Evolutionary conservation across 176 grass and related monocot genomes (phyloP).

Genomic region (Miscanthus lutarioriparius): DNA sequence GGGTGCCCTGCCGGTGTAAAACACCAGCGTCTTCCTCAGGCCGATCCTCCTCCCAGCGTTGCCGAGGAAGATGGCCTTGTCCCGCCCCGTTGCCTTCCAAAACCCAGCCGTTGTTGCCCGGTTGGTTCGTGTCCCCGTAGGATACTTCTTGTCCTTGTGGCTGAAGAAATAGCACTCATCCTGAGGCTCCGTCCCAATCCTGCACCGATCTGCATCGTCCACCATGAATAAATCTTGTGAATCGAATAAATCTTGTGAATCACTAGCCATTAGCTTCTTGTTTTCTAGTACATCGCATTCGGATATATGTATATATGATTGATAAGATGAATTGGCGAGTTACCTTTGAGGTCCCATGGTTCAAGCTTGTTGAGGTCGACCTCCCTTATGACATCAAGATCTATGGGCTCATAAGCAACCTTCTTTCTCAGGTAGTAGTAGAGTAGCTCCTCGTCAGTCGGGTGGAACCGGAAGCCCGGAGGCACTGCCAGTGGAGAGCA

Average conservation of each 20-base stretch:
- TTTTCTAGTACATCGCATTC: not conserved
- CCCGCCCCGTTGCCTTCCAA: slow-evolving; percentile 75
- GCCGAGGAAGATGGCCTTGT: slow-evolving; percentile 66
- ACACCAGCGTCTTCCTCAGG: slow-evolving; percentile 85
- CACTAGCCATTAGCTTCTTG: not conserved
- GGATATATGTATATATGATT: not conserved
- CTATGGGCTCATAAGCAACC: slow-evolving; percentile 66
- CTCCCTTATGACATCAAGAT: slow-evolving; percentile 81
- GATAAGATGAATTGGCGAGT: not conserved
- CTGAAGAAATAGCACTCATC: slow-evolving; percentile 97
- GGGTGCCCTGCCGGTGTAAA: slow-evolving; percentile 87
- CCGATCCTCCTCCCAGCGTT: slow-evolving; percentile 57
- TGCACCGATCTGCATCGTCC: slow-evolving; percentile 69
- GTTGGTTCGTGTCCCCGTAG: slow-evolving; percentile 74
- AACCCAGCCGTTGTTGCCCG: slow-evolving; percentile 69
- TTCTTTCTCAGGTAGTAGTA: slow-evolving; percentile 89
- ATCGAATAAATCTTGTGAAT: slow-evolving; percentile 25
- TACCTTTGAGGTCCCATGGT: slow-evolving; percentile 87
- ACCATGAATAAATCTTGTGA: slow-evolving; percentile 23
- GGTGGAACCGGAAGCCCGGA: slow-evolving; percentile 85
- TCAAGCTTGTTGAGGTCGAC: slow-evolving; percentile 90
- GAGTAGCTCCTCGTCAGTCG: slow-evolving; percentile 85
- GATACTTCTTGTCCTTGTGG: slow-evolving; percentile 99
- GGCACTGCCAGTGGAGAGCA: slow-evolving; percentile 57
- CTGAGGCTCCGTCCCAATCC: slow-evolving; percentile 64